Base-by-base conservation (phyloP, 108 stramenopile genomes). In the Fragilariopsis cylindrus region DNA sequence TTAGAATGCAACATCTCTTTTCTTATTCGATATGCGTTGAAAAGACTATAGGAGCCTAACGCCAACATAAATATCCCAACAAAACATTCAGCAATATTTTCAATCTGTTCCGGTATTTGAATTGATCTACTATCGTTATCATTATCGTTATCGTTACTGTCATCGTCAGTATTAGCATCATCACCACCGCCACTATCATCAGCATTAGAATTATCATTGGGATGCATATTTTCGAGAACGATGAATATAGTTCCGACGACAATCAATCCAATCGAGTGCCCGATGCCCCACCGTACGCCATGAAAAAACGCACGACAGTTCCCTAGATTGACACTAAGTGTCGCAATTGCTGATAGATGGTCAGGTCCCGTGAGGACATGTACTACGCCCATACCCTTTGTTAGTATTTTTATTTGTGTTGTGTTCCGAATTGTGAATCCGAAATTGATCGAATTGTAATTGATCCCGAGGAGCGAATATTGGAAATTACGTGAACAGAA, bases 341-440 rank as follows among this genome's bases (percentile, higher is more conserved):
- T 92, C 18, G 87, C 91, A 18, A 92, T 73, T 7, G 91, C 91
- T 8, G 84, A 82, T 21, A 92, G 84, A 73, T 92, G 91, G 75
- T 92, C 91, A 13, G 91, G 91, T 39, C 91, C 91, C 21, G 88
- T 88, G 11, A 92, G 74, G 39, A 92, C 91, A 77, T 92, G 91
- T 8, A 92, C 68, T 48, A 86, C 67, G n/a, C 91, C 91, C 69
- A 92, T 55, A 9, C 48, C 68, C 21, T 54, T n/a, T 18, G n/a
- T 46, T 49, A 19, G 50, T 70, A 52, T 49, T 49, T 43, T 39
- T 66, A 16, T 21, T 30, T 60, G 60, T 30, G 13, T 53, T 15
- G 15, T 15, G 50, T 13, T 52, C 12, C 9, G 9, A 52, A 52
- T 52, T 52, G 50, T 52, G 1, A 15, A 52, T 52, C 50, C 50